Conservation (phyloP, 75 land plant genomes). For the Gnetum montanum region DNA sequence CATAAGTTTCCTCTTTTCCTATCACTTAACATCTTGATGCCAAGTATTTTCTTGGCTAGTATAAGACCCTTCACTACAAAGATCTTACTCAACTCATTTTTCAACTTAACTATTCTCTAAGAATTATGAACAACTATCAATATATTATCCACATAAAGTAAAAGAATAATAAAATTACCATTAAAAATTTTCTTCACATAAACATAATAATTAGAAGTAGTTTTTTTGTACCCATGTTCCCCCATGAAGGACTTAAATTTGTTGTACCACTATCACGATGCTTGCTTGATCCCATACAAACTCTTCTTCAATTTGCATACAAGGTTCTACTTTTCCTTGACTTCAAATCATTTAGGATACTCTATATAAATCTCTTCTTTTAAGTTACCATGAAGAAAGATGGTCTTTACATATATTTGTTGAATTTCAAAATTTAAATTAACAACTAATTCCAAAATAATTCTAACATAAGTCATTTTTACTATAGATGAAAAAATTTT, state of each 20-base stretch:
- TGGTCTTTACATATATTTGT: slow-evolving; percentile 17
- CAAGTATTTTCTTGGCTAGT: slow-evolving; percentile 14
- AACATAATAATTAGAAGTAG: neutral
- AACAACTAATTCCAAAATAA: slow-evolving; percentile 6
- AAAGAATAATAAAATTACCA: too few relatives aligned
- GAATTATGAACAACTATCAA: slow-evolving; percentile 4
- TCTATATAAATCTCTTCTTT: neutral
- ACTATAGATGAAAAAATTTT: slow-evolving; percentile 16
- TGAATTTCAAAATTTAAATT: neutral
- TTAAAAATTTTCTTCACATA: neutral
- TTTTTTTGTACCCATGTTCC: too few relatives aligned
- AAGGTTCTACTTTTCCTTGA: slow-evolving; percentile 17
- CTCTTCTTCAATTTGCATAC: too few relatives aligned
- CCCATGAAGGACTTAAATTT: slow-evolving; percentile 9
- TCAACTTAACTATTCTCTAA: neutral
- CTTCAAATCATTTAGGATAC: slow-evolving; percentile 10
- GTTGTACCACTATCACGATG: too few relatives aligned
- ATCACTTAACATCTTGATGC: slow-evolving; percentile 19
- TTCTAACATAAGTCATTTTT: slow-evolving; percentile 1
- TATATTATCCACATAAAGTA: too few relatives aligned
- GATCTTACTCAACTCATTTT: neutral
- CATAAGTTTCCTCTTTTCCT: neutral
- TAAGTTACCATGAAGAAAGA: too few relatives aligned
- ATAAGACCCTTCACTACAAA: slow-evolving; percentile 19
- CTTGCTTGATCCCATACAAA: slow-evolving; percentile 4